These are phyloP conservation scores for Verbena officinalis DNA, from an alignment of 257 asterid species.

Conservation along the genomic window DNA sequence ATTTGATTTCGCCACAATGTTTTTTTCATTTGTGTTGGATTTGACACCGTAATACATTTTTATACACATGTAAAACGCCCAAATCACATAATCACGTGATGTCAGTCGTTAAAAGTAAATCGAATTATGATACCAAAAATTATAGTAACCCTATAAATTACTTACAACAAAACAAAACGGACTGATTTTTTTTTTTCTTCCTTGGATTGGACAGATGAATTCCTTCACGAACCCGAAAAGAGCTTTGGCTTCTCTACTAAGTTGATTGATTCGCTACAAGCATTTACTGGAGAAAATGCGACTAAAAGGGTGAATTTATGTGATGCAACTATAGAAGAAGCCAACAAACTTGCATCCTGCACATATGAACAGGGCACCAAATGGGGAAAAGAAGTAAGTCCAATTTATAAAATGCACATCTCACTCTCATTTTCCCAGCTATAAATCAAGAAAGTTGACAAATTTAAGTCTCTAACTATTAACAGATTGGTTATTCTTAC, in stretches of 20 bases:
- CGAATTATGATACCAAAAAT: too few relatives aligned
- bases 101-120: too few relatives aligned
- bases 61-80: too few relatives aligned
- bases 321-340: conserved; percentile 51
- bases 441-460: background rate
- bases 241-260: conserved; percentile 52
- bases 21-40: too few relatives aligned
- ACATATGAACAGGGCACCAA: conserved; percentile 62
- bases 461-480: background rate
- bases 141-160: background rate
- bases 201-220: conserved; percentile 44
- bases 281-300: conserved; percentile 30
- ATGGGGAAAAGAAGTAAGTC: conserved; percentile 82
- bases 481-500: conserved; percentile 80
- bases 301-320: conserved; percentile 21
- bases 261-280: conserved; percentile 53
- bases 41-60: too few relatives aligned
- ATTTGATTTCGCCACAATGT: too few relatives aligned
- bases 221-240: conserved; percentile 43
- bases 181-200: background rate
- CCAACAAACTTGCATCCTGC: conserved; percentile 68
- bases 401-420: background rate
- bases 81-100: too few relatives aligned
- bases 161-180: background rate
- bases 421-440: background rate